Evolutionary conservation across 345 rosid species (phyloP).

Genomic region (Atalantia buxifolia): DNA sequence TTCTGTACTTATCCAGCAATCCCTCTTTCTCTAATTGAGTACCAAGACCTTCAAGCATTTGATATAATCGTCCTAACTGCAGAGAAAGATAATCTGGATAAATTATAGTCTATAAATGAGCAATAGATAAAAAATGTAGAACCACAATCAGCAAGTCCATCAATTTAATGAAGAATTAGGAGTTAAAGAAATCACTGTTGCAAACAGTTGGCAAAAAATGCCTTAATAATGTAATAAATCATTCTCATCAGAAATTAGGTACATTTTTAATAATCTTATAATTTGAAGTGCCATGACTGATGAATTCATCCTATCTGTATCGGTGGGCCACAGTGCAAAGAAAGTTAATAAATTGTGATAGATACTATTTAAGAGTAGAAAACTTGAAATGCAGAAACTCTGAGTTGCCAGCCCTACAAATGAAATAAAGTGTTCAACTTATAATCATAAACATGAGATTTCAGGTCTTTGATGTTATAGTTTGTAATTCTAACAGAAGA

Average conservation of each 20-base stretch:
- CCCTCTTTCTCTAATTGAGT: constrained; percentile 69
- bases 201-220: not conserved
- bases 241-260: not conserved
- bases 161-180: not conserved
- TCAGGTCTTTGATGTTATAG: no score
- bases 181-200: not conserved
- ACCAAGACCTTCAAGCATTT: constrained; percentile 90
- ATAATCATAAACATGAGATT: not conserved
- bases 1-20: constrained; percentile 71
- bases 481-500: not conserved
- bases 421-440: not conserved
- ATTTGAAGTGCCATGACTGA: not conserved
- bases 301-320: not conserved
- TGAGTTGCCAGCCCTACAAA: not conserved
- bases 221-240: not conserved
- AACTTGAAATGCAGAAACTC: not conserved
- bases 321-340: not conserved
- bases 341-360: not conserved
- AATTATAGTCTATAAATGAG: constrained; percentile 12
- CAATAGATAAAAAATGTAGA: constrained; percentile 3
- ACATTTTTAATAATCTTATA: not conserved
- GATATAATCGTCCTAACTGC: constrained; percentile 88
- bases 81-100: constrained; percentile 20
- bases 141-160: not conserved
- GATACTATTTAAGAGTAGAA: not conserved